These are phyloP conservation scores for Galerina marginata DNA, from an alignment of 768 basidiomycete genomes.

Conservation along the genomic window DNA sequence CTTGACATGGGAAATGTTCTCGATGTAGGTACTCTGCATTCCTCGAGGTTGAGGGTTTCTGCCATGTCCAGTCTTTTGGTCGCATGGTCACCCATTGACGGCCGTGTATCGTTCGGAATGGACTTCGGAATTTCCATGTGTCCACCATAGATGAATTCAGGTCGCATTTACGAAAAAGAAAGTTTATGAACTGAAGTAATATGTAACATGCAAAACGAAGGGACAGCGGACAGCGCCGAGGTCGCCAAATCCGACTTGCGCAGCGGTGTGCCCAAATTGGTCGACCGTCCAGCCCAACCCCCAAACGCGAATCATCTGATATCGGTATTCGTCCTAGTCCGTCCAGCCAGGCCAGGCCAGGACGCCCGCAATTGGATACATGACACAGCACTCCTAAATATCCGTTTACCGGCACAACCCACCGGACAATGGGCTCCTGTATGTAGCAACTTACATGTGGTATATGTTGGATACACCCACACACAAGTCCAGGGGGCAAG, in stretches of 20 bases:
- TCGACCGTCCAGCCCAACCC: background rate
- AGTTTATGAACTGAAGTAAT: background rate
- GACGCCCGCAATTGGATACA: background rate
- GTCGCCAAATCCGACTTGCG: conserved; percentile 5
- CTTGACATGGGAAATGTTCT: no score
- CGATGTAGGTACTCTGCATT: no score
- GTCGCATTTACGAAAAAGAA: no score
- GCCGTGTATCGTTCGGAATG: no score
- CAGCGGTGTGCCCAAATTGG: background rate
- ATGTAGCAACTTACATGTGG: no score
- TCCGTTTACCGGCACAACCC: background rate
- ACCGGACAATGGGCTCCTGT: no score
- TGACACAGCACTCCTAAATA: background rate
- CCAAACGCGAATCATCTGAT: conserved; percentile 3
- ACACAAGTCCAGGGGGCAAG: background rate
- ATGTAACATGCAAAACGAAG: background rate
- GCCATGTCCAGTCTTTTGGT: no score
- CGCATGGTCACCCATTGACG: no score
- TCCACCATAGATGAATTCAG: no score
- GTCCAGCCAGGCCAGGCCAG: background rate
- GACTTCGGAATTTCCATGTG: no score
- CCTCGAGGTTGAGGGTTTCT: no score
- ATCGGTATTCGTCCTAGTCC: background rate
- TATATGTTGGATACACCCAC: no score
- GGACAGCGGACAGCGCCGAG: conserved; percentile 7